Percentiles rank a stretch among this genome's conserved stretches.
phyloP scores from a whole-genome alignment of 345 rosid species.

The Corymbia maculata region DNA sequence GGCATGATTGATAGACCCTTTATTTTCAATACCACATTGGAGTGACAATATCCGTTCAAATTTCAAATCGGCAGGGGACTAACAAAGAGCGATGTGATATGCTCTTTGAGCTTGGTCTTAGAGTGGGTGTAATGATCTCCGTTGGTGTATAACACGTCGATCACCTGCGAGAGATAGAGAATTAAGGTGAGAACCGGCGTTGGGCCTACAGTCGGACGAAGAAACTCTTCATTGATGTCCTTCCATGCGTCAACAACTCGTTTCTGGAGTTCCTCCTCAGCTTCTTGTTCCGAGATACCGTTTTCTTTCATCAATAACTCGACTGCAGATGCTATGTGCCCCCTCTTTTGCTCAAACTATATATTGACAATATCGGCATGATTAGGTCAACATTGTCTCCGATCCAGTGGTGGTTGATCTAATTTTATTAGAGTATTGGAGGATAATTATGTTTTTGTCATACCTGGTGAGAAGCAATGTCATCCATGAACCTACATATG shows the following conservation, averaged over 20 bases:
- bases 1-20: not conserved
- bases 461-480: not conserved
- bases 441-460: not conserved
- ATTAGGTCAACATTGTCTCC: not conserved
- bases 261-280: not conserved
- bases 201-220: not conserved
- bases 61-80: not conserved
- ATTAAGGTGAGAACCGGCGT: slow-evolving; percentile 1
- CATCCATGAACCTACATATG: not conserved
- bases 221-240: slow-evolving; percentile 20
- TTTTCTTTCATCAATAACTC: slow-evolving; percentile 23
- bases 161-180: slow-evolving; percentile 6
- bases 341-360: not conserved
- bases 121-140: slow-evolving; percentile 11
- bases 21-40: not conserved
- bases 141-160: slow-evolving; percentile 6
- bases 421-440: not conserved
- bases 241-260: slow-evolving; percentile 14
- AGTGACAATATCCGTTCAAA: not conserved
- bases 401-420: not conserved
- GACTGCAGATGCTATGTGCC: slow-evolving; percentile 2
- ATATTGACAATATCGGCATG: not conserved
- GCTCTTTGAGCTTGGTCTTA: not conserved
- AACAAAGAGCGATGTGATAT: not conserved
- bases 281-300: not conserved